phyloP scores from a whole-genome alignment of 1,139 yeast genomes.

The Starmera stellimalicola region DNA sequence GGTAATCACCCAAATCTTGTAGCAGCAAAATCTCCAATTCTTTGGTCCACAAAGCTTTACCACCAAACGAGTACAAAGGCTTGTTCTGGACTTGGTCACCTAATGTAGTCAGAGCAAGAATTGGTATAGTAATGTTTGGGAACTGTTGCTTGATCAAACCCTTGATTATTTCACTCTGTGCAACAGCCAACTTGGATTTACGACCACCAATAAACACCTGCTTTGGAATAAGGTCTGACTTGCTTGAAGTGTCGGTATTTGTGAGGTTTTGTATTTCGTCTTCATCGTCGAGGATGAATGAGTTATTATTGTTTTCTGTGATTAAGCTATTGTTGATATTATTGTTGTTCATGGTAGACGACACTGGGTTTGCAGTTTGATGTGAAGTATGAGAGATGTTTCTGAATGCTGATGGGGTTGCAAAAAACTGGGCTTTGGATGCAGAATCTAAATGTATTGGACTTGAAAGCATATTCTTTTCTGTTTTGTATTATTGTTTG shows the following conservation, averaged over 20 bases:
- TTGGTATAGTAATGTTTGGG: constrained; percentile 58
- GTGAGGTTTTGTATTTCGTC: constrained; percentile 4
- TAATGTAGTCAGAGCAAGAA: constrained; percentile 72
- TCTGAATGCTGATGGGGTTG: constrained; percentile 5
- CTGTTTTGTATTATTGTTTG: not conserved
- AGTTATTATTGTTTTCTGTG: constrained; percentile 12
- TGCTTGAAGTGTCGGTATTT: constrained; percentile 7
- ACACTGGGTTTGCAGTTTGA: not conserved
- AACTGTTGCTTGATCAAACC: constrained; percentile 45
- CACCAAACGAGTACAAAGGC: constrained; percentile 91
- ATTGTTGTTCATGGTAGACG: constrained; percentile 8
- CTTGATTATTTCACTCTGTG: constrained; percentile 73
- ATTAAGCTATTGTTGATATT: not conserved
- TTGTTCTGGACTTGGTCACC: constrained; percentile 83
- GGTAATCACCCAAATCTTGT: constrained; percentile 50
- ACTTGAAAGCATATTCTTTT: constrained; percentile 3
- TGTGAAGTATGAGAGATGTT: constrained; percentile 8
- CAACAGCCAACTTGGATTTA: constrained; percentile 77
- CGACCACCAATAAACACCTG: constrained; percentile 66
- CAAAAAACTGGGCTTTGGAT: constrained; percentile 8
- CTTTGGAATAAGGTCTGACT: constrained; percentile 18
- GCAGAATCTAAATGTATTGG: constrained; percentile 5
- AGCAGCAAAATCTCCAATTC: constrained; percentile 78
- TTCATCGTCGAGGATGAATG: constrained; percentile 15
- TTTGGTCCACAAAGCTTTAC: constrained; percentile 93